Evolutionary conservation across 208 protist species (phyloP).

Genomic region (Trypanosoma melophagium): DNA sequence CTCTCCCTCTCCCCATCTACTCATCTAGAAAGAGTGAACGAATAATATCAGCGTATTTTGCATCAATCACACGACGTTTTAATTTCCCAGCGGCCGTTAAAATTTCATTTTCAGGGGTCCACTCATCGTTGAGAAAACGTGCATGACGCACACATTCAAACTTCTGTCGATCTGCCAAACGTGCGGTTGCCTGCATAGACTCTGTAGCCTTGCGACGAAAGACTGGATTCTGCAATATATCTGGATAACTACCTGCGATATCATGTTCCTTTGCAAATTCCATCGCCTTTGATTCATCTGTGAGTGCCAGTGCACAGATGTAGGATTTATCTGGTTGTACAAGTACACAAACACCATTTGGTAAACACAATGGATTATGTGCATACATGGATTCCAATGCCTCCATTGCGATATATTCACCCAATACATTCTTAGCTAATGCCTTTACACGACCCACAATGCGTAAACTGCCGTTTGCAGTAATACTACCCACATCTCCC

Average conservation of each 20-base stretch:
- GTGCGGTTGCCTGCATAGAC: slow-evolving; percentile 39
- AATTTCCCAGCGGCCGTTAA: slow-evolving; percentile 82
- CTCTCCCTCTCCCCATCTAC: neutral
- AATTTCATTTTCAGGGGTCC: slow-evolving; percentile 84
- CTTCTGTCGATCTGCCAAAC: slow-evolving; percentile 50
- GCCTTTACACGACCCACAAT: slow-evolving; percentile 89
- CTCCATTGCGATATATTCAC: slow-evolving; percentile 91
- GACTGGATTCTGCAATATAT: slow-evolving; percentile 27
- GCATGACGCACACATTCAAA: slow-evolving; percentile 68
- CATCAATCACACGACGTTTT: slow-evolving; percentile 58
- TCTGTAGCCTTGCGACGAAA: slow-evolving; percentile 42
- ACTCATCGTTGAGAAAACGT: slow-evolving; percentile 68
- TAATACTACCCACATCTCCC: slow-evolving; percentile 46
- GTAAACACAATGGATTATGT: slow-evolving; percentile 41
- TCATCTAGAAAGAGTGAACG: slow-evolving; percentile 43
- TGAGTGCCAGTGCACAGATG: slow-evolving; percentile 66
- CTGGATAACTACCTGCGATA: slow-evolving; percentile 35
- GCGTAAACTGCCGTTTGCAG: slow-evolving; percentile 18
- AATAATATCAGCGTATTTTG: slow-evolving; percentile 66
- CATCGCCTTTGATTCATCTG: slow-evolving; percentile 50
- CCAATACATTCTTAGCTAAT: slow-evolving; percentile 82
- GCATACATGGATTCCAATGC: slow-evolving; percentile 71
- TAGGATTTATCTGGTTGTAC: slow-evolving; percentile 57
- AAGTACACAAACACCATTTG: slow-evolving; percentile 71
- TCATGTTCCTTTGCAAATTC: slow-evolving; percentile 42